Percentiles rank a stretch among this genome's conserved stretches.
Evolutionary conservation across 495 filamentous ascomycete species (phyloP).

Genomic region (Daldinia bambusicola): DNA sequence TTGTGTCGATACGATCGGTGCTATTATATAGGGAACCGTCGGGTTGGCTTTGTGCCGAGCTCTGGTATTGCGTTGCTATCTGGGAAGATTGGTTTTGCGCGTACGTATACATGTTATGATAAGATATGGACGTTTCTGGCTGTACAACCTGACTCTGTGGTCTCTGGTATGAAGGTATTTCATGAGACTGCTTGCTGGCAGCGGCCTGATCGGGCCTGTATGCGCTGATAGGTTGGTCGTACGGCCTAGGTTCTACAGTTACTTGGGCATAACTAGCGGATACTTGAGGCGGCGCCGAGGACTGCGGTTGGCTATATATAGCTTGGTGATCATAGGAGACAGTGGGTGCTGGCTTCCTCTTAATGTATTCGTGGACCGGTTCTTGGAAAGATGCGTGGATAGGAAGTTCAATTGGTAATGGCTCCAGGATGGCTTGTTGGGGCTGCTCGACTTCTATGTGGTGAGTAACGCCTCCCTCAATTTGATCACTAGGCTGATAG

Average conservation of each 20-base stretch:
- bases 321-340: constrained; percentile 21
- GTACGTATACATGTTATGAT: constrained; percentile 34
- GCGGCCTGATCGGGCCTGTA: constrained; percentile 25
- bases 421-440: constrained; percentile 3
- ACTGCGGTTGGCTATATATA: constrained; percentile 32
- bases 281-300: constrained; percentile 29
- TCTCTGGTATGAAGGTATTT: constrained; percentile 11
- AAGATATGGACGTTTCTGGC: constrained; percentile 23
- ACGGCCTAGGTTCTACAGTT: constrained; percentile 9
- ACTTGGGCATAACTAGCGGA: constrained; percentile 15
- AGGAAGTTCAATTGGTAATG: constrained; percentile 31
- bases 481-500: background rate
- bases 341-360: constrained; percentile 41
- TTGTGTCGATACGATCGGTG: constrained; percentile 17
- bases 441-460: constrained; percentile 6
- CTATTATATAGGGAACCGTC: constrained; percentile 20
- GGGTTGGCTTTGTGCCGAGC: constrained; percentile 33
- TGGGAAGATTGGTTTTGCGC: constrained; percentile 34
- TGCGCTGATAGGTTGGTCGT: constrained; percentile 24
- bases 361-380: constrained; percentile 27
- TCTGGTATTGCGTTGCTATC: constrained; percentile 20
- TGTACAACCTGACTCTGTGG: constrained; percentile 18
- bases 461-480: constrained; percentile 7
- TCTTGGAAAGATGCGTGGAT: no score
- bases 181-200: background rate